These are phyloP conservation scores for Quercus bicolor DNA, from an alignment of 306 rosid genomes.

Conservation along the genomic window DNA sequence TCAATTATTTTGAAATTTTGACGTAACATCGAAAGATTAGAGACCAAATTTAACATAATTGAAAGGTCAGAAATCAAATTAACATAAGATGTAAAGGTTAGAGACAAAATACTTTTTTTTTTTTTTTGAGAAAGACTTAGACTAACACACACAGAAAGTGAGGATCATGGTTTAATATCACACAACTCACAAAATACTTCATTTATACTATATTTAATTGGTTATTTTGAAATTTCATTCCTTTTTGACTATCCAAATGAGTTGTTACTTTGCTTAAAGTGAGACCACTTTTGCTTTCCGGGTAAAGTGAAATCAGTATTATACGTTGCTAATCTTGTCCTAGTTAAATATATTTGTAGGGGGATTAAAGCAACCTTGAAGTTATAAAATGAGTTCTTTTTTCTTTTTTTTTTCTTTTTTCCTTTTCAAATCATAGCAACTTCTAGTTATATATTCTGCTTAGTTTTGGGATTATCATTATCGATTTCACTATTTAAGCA, in stretches of 20 bases:
- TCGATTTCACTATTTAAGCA: not conserved
- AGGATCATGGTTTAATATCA: no score
- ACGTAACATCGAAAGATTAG: accelerated
- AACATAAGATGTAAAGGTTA: accelerated
- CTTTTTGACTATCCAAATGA: not conserved
- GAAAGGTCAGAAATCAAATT: no score
- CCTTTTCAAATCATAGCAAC: not conserved
- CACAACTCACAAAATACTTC: no score
- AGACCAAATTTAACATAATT: no score
- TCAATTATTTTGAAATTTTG: not conserved
- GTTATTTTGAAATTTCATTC: not conserved
- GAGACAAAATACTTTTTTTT: no score
- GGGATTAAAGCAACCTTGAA: not conserved
- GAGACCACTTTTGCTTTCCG: not conserved
- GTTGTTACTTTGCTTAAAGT: not conserved
- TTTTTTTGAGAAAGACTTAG: no score
- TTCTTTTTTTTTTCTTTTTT: no score
- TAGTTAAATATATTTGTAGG: not conserved
- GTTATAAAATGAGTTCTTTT: not conserved
- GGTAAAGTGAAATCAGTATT: no score
- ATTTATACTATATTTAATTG: not conserved
- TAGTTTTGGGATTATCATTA: not conserved
- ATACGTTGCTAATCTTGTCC: not conserved
- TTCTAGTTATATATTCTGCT: not conserved
- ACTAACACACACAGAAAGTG: no score